Percentiles rank a stretch among this genome's conserved stretches.
These are phyloP conservation scores for Umbelopsis sp. DNA, from an alignment of 192 early-diverging fungal species.

Conservation along the genomic window DNA sequence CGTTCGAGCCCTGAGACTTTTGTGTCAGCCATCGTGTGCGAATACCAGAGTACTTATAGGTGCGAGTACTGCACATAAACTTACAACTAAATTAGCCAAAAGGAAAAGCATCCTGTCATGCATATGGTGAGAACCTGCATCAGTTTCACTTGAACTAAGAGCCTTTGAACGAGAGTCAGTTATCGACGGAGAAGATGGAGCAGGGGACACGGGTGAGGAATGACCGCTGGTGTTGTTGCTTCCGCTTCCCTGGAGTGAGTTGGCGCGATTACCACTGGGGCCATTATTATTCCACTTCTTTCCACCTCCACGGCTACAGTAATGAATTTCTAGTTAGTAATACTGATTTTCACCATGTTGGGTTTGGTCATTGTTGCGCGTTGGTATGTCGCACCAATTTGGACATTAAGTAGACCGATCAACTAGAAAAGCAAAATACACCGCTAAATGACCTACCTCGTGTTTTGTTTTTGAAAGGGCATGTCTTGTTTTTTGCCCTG, in stretches of 20 bases:
- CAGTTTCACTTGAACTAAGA: neutral
- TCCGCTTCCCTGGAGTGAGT: neutral
- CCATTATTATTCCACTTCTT: conserved; percentile 3
- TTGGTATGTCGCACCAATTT: neutral
- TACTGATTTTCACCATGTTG: neutral
- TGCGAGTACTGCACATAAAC: neutral
- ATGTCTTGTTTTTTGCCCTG: conserved; percentile 20
- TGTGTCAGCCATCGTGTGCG: neutral
- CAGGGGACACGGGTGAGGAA: neutral
- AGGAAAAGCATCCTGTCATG: conserved; percentile 69
- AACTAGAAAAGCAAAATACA: neutral
- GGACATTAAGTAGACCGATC: neutral
- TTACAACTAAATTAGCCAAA: conserved; percentile 68
- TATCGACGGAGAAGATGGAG: conserved; percentile 7
- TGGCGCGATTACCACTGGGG: conserved; percentile 1
- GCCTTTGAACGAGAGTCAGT: neutral
- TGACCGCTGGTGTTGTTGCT: conserved; percentile 14
- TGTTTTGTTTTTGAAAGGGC: conserved; percentile 15
- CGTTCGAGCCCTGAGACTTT: conserved; percentile 61
- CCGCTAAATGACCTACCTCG: neutral
- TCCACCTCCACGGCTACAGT: neutral
- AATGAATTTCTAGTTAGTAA: neutral
- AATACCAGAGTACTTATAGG: neutral
- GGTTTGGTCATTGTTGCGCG: neutral
- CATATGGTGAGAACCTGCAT: conserved; percentile 43